phyloP scores from a whole-genome alignment of 1,139 yeast genomes.

The Candida glucosophila region DNA sequence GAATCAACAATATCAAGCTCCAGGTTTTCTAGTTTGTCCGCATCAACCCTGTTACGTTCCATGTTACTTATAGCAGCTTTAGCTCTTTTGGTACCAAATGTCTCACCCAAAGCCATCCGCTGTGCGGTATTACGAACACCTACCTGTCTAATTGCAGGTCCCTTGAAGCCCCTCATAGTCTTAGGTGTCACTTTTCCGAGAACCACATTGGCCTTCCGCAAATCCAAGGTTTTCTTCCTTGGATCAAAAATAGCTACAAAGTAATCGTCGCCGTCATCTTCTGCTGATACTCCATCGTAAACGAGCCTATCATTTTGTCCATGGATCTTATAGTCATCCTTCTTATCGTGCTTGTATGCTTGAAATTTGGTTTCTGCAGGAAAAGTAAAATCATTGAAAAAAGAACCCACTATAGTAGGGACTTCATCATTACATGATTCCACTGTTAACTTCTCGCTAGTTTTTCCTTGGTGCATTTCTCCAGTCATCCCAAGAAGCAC shows the following conservation, averaged over 20 bases:
- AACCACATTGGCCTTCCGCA: slow-evolving; percentile 53
- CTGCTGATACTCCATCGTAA: slow-evolving; percentile 53
- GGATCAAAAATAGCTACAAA: slow-evolving; percentile 69
- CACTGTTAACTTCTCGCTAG: slow-evolving; percentile 24
- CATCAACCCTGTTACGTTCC: slow-evolving; percentile 79
- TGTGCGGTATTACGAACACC: slow-evolving; percentile 49
- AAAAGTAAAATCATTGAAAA: slow-evolving; percentile 67
- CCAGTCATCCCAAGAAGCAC: no score
- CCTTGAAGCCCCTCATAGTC: slow-evolving; percentile 40
- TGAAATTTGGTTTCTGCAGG: slow-evolving; percentile 56
- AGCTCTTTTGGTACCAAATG: slow-evolving; percentile 95
- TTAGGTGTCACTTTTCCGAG: slow-evolving; percentile 48
- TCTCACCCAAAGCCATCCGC: slow-evolving; percentile 83
- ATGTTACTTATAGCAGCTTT: slow-evolving; percentile 78
- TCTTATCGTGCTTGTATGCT: slow-evolving; percentile 48
- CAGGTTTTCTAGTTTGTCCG: slow-evolving; percentile 64
- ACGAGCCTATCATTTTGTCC: slow-evolving; percentile 72
- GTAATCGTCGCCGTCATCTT: slow-evolving; percentile 38
- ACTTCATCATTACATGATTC: slow-evolving; percentile 23
- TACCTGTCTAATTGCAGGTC: slow-evolving; percentile 54
- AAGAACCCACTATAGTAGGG: slow-evolving; percentile 40
- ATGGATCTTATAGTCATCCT: slow-evolving; percentile 46
- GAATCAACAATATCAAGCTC: slow-evolving; percentile 79
- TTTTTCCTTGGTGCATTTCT: no score
- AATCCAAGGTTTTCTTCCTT: slow-evolving; percentile 45